These are phyloP conservation scores for Epichloe sylvatica DNA, from an alignment of 2,329 filamentous ascomycete genomes.

Conservation along the genomic window DNA sequence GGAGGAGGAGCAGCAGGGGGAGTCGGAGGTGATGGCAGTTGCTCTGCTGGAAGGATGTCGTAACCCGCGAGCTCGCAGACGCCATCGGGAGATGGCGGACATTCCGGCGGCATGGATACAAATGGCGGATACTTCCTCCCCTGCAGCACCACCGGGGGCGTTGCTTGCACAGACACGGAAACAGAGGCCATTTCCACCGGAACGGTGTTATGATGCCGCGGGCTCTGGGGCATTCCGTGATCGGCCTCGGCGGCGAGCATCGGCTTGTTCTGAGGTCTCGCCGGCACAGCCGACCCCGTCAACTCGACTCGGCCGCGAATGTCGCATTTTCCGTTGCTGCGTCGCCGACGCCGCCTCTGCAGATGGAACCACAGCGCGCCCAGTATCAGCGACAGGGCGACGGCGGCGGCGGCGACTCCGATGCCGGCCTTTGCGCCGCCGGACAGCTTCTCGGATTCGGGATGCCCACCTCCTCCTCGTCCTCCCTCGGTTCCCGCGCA, in stretches of 20 bases:
- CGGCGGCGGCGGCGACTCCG: constrained; percentile 37
- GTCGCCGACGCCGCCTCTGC: constrained; percentile 15
- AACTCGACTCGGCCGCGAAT: not conserved
- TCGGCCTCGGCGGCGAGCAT: not conserved
- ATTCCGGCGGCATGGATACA: not conserved
- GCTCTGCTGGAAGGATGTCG: constrained; percentile 7
- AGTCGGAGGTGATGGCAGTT: not conserved
- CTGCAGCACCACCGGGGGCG: not conserved
- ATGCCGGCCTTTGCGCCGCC: constrained; percentile 42
- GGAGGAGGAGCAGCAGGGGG: not conserved
- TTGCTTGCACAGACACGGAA: constrained; percentile 18
- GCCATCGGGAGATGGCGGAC: constrained; percentile 10
- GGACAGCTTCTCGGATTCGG: constrained; percentile 19
- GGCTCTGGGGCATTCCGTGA: not conserved
- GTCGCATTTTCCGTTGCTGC: not conserved
- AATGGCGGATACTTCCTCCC: not conserved
- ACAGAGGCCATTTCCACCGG: constrained; percentile 41
- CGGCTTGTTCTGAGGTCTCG: not conserved
- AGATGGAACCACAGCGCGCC: constrained; percentile 32
- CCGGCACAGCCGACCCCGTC: not conserved
- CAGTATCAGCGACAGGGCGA: constrained; percentile 31
- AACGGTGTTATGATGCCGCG: constrained; percentile 10
- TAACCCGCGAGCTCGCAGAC: constrained; percentile 33
- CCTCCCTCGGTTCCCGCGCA: constrained; percentile 11
- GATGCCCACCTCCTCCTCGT: too few relatives aligned